Evolutionary conservation across 108 stramenopile species (phyloP).

Genomic region (Conticribra weissflogii): DNA sequence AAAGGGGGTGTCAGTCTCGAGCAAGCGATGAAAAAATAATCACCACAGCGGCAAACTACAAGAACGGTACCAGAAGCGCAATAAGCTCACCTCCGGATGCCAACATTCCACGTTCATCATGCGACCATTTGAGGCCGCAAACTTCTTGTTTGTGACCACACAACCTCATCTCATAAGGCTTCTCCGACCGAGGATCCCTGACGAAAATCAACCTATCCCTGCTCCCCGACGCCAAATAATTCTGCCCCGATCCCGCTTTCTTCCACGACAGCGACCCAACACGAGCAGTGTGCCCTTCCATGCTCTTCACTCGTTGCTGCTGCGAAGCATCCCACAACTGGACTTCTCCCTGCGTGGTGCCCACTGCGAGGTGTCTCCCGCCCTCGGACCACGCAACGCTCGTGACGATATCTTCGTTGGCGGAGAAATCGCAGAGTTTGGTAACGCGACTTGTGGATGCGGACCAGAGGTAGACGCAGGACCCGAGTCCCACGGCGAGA

Average conservation of each 20-base stretch:
- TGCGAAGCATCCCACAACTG: conserved; percentile 94
- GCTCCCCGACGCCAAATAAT: conserved; percentile 12
- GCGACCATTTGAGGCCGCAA: conserved; percentile 97
- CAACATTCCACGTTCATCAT: conserved; percentile 86
- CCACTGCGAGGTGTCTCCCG: conserved; percentile 92
- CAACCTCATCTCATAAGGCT: conserved; percentile 65
- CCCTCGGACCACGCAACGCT: conserved; percentile 95
- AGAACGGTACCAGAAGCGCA: not conserved
- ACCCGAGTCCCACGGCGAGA: conserved; percentile 96
- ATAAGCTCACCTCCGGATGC: conserved; percentile 69
- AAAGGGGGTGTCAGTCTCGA: too few species aligned
- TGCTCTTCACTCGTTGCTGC: conserved; percentile 80
- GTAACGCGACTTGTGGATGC: conserved; percentile 92
- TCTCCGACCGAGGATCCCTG: conserved; percentile 87
- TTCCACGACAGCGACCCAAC: conserved; percentile 94
- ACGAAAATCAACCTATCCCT: conserved; percentile 90
- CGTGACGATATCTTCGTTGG: conserved; percentile 72
- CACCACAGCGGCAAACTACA: not conserved
- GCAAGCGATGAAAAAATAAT: not conserved
- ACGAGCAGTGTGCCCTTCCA: conserved; percentile 89
- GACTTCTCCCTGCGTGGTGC: conserved; percentile 88
- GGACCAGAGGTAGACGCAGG: conserved; percentile 94
- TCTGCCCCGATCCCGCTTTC: conserved; percentile 9
- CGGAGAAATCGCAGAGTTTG: conserved; percentile 82
- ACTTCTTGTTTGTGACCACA: conserved; percentile 95